These are phyloP conservation scores for Diplosphaera chodatii DNA, from an alignment of 139 green algal genomes.

Conservation along the genomic window DNA sequence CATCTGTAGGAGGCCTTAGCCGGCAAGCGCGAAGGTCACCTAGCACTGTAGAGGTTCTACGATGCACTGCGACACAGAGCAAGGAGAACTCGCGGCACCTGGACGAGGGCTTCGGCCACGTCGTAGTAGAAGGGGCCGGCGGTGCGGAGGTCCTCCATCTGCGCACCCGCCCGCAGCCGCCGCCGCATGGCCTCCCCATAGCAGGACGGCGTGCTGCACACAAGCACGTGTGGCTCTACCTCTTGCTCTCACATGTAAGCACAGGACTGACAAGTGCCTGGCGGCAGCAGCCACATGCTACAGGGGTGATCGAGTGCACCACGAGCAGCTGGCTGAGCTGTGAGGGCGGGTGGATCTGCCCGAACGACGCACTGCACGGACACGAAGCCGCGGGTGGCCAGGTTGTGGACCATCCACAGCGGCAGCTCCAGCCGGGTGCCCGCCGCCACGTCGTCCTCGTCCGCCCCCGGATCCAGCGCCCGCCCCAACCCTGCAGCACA, in stretches of 20 bases:
- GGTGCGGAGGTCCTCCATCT: background rate
- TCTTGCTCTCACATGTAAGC: no score
- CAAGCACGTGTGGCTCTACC: no score
- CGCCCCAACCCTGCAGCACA: background rate
- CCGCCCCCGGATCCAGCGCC: background rate
- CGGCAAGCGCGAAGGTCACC: no score
- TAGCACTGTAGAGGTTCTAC: no score
- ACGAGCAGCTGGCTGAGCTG: no score
- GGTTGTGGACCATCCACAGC: background rate
- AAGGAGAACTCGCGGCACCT: no score
- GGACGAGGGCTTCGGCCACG: background rate
- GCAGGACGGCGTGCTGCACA: background rate
- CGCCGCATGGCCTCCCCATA: background rate
- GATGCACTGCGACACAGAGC: no score
- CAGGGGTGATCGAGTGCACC: no score
- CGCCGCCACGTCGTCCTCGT: background rate
- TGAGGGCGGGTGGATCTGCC: no score
- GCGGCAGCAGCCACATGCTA: no score
- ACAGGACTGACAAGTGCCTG: no score
- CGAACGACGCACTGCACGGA: background rate
- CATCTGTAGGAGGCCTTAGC: no score
- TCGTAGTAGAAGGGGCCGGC: background rate
- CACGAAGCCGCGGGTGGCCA: background rate
- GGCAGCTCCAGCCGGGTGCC: background rate
- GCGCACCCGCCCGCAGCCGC: background rate